Conservation (phyloP, 768 basidiomycete genomes). For the Mycena floridula region DNA sequence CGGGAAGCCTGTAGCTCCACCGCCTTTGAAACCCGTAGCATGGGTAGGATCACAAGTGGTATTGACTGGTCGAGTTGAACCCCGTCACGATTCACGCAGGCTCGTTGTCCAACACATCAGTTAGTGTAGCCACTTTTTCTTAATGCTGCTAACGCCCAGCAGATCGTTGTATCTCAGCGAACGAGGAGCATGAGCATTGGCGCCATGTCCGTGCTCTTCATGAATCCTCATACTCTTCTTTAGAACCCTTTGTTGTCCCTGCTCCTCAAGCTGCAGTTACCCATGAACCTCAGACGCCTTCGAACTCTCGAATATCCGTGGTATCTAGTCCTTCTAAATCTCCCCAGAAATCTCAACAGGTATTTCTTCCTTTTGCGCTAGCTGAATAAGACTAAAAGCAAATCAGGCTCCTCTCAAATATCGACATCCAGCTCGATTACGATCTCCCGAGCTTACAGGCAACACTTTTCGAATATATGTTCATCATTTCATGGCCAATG, state of each 20-base stretch:
- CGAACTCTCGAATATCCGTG: conserved; percentile 7
- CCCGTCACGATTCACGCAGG: conserved; percentile 16
- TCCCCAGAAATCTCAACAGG: conserved; percentile 16
- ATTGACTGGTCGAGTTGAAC: conserved; percentile 36
- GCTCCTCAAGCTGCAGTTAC: conserved; percentile 7
- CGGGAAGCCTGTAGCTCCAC: no score
- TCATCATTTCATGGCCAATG: conserved; percentile 74
- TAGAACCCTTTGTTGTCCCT: conserved; percentile 48
- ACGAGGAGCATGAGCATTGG: conserved; percentile 60
- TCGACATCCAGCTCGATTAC: conserved; percentile 69
- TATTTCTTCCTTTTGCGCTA: conserved; percentile 22
- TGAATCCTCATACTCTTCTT: conserved; percentile 39
- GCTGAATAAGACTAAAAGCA: no score
- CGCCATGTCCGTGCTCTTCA: conserved; percentile 47
- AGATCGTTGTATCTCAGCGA: conserved; percentile 43
- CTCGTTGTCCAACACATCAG: conserved; percentile 46
- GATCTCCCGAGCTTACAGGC: conserved; percentile 57
- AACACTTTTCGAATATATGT: conserved; percentile 73
- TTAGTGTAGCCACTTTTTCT: conserved; percentile 20
- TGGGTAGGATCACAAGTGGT: conserved; percentile 31
- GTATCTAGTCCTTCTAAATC: conserved; percentile 13
- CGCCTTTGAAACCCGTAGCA: conserved; percentile 22
- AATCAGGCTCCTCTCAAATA: conserved; percentile 44
- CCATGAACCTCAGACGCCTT: background rate
- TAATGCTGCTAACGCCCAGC: background rate